Base-by-base conservation (phyloP, 2,329 filamentous ascomycete species). In the Cercospora berteroae region DNA sequence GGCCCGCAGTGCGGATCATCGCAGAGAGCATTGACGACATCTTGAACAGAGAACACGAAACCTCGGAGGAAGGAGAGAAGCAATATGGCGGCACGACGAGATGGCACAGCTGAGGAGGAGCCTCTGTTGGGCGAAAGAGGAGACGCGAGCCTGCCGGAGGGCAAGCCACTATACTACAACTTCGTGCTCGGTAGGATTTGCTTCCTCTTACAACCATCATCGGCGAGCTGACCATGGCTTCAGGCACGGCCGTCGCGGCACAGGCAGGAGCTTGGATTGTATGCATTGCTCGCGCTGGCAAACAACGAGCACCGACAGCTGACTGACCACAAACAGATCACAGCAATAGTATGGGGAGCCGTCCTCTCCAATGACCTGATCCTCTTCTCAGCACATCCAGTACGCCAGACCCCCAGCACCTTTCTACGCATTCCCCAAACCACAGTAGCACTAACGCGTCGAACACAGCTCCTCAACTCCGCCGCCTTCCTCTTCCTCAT, bases 341-440 rank as follows among this genome's bases (percentile, higher is more conserved):
- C 88, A 59, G 87, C 87, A 39, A 87, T 94, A 65, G 84, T 96
- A 71, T 97, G 93, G 92, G 87, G 87, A 56, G 86, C 86, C 65
- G 86, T 97, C 71, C 87, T 97, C 76, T 86, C 88, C 50, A 84
- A 85, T 55, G 78, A 89, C 31, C 77, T 96, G 69, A 91, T 92
- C 44, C 88, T 97, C 74, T 97, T 98, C 85, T 93, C 92, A 18
- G 88, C 90, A 8, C 94, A 98, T 79, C 94, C 94, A 7, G 88
- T 97, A 77, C 86, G 80, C 25, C 23, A 8, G 13, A 12, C 12
- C 5, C 13, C 10, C 31, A 20, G 84, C 82, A 7, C 18, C 25
- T 10, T 10, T 18, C 20, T 20, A 48, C 60, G 7, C 18, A 16
- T 36, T 60, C 59, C 31, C 4, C 29, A n/a, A 48, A 50, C 3